Evolutionary conservation across 192 early-diverging fungal genomes (phyloP), one percentile per base, ranked within the genome.

Genomic region (Jimgerdemannia lactiflua): DNA sequence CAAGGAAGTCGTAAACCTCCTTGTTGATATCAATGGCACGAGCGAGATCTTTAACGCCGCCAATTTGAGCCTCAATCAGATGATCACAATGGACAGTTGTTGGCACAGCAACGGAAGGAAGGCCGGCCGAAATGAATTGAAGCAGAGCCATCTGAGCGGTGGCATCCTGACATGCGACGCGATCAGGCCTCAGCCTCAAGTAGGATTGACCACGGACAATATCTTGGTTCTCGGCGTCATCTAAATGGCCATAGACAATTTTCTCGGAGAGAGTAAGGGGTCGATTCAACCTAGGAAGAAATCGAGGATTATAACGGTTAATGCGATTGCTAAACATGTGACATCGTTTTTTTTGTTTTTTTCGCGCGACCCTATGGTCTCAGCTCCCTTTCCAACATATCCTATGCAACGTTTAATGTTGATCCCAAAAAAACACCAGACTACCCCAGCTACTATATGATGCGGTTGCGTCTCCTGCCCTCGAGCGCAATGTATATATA

Each of bases 141-240:
- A 99, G 88, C 77, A 99, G 82, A 43, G 96, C 97, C 95, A 95
- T 97, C 84, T 98, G 96, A 71, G 97, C 97, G 75, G 97, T 99
- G 72, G 97, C 96, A 82, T 98, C 97, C 86, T 99, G 97, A 85
- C 95, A 98, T 67, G 96, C 97, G 86, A 99, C 97, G 80, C 97
- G 96, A 87, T 99, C 97, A 64, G 97, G 97, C 70, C 95, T 94
- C 75, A 99, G 91, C 87, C 94, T 96, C 74, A 99, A 90, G 85
- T 99, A 99, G 42, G 94, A 95, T 76, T 89, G 79, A 42, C 96
- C 97, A 80, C 96, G 94, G 74, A 87, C 87, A 80, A 99, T 98
- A 71, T 96, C 96, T 89, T 98, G 96, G 86, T 94, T 91, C 69
- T 90, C 89, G 73, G 97, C 91, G 83, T 99, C 92, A 88, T 97